These are phyloP conservation scores for Trichoderma atroviride DNA, from an alignment of 2,329 filamentous ascomycete species.

Conservation along the genomic window DNA sequence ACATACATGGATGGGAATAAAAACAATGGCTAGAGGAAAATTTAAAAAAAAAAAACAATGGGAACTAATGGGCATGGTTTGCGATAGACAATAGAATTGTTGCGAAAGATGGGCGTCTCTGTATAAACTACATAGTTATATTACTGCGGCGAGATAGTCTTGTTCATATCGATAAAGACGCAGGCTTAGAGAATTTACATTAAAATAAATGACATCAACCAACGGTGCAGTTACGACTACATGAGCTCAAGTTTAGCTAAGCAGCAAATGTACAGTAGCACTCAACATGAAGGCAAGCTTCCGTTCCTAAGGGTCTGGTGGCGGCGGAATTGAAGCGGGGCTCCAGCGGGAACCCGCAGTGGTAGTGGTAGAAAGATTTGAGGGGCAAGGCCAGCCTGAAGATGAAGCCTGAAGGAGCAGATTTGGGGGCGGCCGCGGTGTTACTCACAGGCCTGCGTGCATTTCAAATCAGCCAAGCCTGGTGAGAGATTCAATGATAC, in stretches of 20 bases:
- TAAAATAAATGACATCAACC: background rate
- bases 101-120: background rate
- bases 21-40: background rate
- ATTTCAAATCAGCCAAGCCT: background rate
- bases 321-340: conserved; percentile 16
- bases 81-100: background rate
- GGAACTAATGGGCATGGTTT: background rate
- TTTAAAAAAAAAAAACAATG: background rate
- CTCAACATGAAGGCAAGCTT: background rate
- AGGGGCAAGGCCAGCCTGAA: conserved; percentile 8
- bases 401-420: background rate
- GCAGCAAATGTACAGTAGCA: background rate
- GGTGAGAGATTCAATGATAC: background rate
- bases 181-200: background rate
- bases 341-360: conserved; percentile 13
- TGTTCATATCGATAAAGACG: background rate
- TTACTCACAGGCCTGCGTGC: background rate
- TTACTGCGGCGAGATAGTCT: background rate
- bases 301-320: conserved; percentile 13
- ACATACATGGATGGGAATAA: background rate
- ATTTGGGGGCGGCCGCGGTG: background rate
- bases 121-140: background rate
- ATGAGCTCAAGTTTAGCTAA: background rate
- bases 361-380: background rate
- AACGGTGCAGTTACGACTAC: background rate